phyloP scores from a whole-genome alignment of 208 protist species.

The Acanthamoeba healyi region DNA sequence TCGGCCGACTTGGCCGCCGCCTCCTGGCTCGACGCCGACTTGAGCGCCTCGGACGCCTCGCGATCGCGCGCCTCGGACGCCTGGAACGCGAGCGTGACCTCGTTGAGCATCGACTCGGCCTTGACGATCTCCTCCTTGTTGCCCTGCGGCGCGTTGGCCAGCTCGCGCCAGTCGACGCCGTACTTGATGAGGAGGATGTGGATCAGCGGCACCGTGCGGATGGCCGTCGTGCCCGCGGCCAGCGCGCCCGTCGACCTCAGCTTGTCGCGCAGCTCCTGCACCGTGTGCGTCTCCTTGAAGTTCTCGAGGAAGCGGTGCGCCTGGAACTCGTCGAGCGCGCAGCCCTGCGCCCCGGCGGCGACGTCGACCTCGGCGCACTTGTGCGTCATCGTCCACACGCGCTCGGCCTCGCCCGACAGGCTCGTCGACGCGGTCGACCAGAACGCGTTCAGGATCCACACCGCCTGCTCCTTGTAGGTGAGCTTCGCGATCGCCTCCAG shows the following conservation, averaged over 20 bases:
- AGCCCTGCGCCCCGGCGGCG: conserved; percentile 13
- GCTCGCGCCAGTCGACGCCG: conserved; percentile 25
- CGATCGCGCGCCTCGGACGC: conserved; percentile 28
- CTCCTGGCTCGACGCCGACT: too few relatives aligned
- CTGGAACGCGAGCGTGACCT: neutral
- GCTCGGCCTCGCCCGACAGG: neutral
- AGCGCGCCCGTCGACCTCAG: neutral
- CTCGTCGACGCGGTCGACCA: conserved; percentile 48
- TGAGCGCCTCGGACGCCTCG: too few relatives aligned
- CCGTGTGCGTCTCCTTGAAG: conserved; percentile 45
- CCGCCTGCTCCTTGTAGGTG: conserved; percentile 57
- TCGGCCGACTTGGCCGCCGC: too few relatives aligned
- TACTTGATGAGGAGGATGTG: conserved; percentile 65
- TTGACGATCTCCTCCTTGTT: conserved; percentile 62
- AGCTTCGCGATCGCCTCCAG: neutral
- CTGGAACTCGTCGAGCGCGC: conserved; percentile 46
- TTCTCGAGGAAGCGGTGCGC: conserved; percentile 66
- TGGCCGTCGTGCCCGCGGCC: neutral
- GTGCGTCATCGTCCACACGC: conserved; percentile 49
- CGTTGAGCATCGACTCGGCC: conserved; percentile 63
- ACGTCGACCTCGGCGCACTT: conserved; percentile 36
- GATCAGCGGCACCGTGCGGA: conserved; percentile 15
- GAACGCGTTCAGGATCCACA: conserved; percentile 71
- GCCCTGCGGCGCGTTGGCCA: conserved; percentile 58
- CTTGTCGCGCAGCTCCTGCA: conserved; percentile 40